Base-by-base conservation (phyloP, 768 basidiomycete genomes). In the Leccinum boreale region DNA sequence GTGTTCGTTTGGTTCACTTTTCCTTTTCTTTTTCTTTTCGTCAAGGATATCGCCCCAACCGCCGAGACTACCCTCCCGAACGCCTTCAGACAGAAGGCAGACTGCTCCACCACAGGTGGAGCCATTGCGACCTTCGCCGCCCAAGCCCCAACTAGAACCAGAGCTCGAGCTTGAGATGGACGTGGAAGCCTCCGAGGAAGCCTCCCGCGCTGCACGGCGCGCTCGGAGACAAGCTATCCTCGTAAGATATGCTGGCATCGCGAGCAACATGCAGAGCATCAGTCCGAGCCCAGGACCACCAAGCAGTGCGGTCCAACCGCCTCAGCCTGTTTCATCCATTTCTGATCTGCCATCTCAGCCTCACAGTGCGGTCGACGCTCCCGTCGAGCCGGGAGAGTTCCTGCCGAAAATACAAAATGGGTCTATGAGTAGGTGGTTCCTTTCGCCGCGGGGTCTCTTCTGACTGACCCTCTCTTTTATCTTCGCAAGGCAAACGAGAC, bases 271-370 rank as follows among this genome's bases (percentile, higher is more conserved):
- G 58, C 72, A 75, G 55, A 79, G 79, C 63, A 68, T 77, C 61
- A 82, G 81, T 60, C 80, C 83, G 35, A 84, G 82, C 66, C 82
- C 84, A 47, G 81, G 81, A 70, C 79, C 84, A 72, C 79, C 83
- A 75, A 85, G 83, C 74, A 87, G 86, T 86, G 85, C 86, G 83
- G 82, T 83, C 69, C 82, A 84, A 66, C 85, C 85, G 84, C 85
- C 85, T 81, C 78, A 79, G 69, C 74, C 77, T 72, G 69, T 78
- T 74, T 78, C 82, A 53, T 66, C 76, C 65, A 68, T 82, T 78
- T 86, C 87, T 88, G 78, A 89, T 82, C 71, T 77, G 66, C 69
- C 76, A 69, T 80, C 82, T 71, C 85, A 82, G 75, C 77, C 76
- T 68, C 77, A 80, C 74, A 82, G 79, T 64, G 62, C 69, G 53